Percentiles rank a stretch among this genome's conserved stretches.
phyloP scores from a whole-genome alignment of 208 protist species.

The Leishmania braziliensis region DNA sequence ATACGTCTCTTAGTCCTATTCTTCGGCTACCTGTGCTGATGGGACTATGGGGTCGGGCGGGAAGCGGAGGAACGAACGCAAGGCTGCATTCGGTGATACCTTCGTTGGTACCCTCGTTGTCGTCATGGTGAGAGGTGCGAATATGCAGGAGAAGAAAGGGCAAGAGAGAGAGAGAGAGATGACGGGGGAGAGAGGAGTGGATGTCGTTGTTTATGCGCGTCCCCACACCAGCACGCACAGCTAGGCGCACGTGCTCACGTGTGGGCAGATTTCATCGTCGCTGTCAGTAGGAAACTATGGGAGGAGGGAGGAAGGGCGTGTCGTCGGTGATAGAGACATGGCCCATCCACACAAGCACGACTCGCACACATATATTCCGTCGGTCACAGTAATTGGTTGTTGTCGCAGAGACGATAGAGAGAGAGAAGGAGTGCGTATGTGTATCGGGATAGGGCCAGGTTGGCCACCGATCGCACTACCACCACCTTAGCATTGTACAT shows the following conservation, averaged over 20 bases:
- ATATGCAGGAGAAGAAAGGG: no score
- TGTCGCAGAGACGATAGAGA: background rate
- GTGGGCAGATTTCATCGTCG: background rate
- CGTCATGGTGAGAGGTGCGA: background rate
- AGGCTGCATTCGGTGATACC: background rate
- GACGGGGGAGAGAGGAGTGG: background rate
- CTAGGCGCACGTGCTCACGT: background rate
- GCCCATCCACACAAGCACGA: background rate
- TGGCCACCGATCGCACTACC: background rate
- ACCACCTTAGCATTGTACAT: constrained; percentile 1
- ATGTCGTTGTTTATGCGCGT: background rate
- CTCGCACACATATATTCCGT: background rate
- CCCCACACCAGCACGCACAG: background rate
- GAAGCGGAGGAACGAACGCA: background rate
- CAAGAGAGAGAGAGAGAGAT: background rate
- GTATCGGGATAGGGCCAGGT: background rate
- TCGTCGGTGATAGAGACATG: background rate
- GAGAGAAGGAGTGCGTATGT: background rate
- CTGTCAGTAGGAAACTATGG: background rate
- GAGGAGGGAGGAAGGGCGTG: background rate
- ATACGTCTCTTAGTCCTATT: background rate
- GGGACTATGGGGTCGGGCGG: background rate
- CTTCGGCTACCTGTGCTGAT: background rate
- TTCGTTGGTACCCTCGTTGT: background rate
- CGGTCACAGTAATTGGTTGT: background rate